phyloP scores from a whole-genome alignment of 306 rosid genomes.

The Dryas octopetala region DNA sequence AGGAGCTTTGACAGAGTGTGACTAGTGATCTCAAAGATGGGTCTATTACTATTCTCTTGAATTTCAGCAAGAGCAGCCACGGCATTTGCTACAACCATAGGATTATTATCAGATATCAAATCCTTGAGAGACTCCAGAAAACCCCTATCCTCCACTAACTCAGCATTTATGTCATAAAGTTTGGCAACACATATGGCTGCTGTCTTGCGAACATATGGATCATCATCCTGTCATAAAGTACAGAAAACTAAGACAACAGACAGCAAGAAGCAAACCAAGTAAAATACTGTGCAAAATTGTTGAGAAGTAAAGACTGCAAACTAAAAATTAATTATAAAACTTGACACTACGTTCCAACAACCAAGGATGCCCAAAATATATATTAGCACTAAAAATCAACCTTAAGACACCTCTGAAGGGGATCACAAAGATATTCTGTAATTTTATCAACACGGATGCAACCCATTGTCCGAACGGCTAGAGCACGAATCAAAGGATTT shows the following conservation, averaged over 20 bases:
- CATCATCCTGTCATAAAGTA: slow-evolving; percentile 79
- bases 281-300: slow-evolving; percentile 5
- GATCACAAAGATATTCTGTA: slow-evolving; percentile 97
- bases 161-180: slow-evolving; percentile 97
- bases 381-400: slow-evolving; percentile 38
- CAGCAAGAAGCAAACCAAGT: not conserved
- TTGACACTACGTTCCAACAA: slow-evolving; percentile 1
- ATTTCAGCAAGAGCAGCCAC: slow-evolving; percentile 98
- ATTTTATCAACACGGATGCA: slow-evolving; percentile 99
- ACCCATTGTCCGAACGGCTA: slow-evolving; percentile 99
- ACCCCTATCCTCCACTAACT: slow-evolving; percentile 97
- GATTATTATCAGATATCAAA: slow-evolving; percentile 98
- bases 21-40: slow-evolving; percentile 86
- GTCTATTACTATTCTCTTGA: slow-evolving; percentile 83
- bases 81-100: slow-evolving; percentile 99
- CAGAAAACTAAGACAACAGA: slow-evolving; percentile 20
- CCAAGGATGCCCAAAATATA: not conserved
- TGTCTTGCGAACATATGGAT: slow-evolving; percentile 98
- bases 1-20: slow-evolving; percentile 94
- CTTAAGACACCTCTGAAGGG: slow-evolving; percentile 99
- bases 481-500: slow-evolving; percentile 95
- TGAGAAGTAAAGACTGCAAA: not conserved
- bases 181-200: slow-evolving; percentile 99
- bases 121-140: slow-evolving; percentile 93
- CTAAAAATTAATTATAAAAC: slow-evolving; percentile 4